Conservation (phyloP, 2,329 filamentous ascomycete species). For the Ceratocystis lukuohia region DNA sequence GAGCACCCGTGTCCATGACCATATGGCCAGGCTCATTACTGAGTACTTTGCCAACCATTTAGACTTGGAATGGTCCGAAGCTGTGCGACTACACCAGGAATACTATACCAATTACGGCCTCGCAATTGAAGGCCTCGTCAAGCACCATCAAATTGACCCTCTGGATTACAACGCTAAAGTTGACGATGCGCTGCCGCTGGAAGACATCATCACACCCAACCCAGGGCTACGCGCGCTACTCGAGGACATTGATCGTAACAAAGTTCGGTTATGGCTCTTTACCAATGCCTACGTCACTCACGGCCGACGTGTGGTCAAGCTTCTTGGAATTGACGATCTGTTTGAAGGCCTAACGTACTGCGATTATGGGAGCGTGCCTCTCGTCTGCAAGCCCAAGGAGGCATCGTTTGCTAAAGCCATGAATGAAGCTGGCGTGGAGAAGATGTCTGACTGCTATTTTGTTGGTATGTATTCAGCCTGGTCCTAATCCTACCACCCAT, state of each 20-base stretch:
- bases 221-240: constrained; percentile 61
- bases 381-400: constrained; percentile 76
- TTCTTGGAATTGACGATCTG: constrained; percentile 71
- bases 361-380: constrained; percentile 59
- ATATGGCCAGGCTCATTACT: constrained; percentile 75
- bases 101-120: constrained; percentile 95
- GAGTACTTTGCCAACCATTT: constrained; percentile 55
- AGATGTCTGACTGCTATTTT: constrained; percentile 69
- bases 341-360: constrained; percentile 96
- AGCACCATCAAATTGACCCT: constrained; percentile 88
- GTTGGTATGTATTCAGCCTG: constrained; percentile 53
- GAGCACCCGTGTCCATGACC: constrained; percentile 71
- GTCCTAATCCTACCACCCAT: neutral
- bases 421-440: constrained; percentile 60
- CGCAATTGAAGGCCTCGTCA: constrained; percentile 88
- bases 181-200: constrained; percentile 83
- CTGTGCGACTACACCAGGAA: constrained; percentile 70
- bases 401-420: constrained; percentile 85
- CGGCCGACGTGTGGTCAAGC: constrained; percentile 62
- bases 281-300: constrained; percentile 94
- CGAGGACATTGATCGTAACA: constrained; percentile 65
- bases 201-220: constrained; percentile 69
- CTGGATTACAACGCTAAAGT: constrained; percentile 90
- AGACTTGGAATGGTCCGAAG: constrained; percentile 59
- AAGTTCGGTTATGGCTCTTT: constrained; percentile 84